phyloP scores from a whole-genome alignment of 495 filamentous ascomycete genomes.

The Aspergillus biplanus region DNA sequence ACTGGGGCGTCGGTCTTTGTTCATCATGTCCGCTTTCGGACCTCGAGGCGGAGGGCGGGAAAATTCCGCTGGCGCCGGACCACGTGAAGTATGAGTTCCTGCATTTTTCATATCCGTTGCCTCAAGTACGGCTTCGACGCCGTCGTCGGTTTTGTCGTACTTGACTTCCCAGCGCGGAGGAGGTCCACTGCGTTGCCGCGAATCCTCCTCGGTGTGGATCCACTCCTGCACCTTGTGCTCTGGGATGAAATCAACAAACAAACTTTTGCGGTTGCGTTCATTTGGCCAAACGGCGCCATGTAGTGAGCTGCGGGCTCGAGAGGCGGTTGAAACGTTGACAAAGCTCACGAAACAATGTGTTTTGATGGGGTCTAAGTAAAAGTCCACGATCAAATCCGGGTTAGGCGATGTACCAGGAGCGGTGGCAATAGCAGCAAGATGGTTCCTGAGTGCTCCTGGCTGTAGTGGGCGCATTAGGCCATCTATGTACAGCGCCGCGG shows the following conservation, averaged over 20 bases:
- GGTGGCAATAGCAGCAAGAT: constrained; percentile 70
- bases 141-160: constrained; percentile 64
- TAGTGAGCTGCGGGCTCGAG: constrained; percentile 74
- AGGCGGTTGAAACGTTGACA: constrained; percentile 66
- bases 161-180: constrained; percentile 69
- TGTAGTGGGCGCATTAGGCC: constrained; percentile 89
- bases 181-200: constrained; percentile 48
- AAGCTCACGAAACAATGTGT: constrained; percentile 87
- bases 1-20: constrained; percentile 30
- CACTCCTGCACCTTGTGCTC: constrained; percentile 72
- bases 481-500: constrained; percentile 85
- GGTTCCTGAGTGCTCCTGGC: constrained; percentile 59
- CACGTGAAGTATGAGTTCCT: constrained; percentile 28
- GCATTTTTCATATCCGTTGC: constrained; percentile 45
- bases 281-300: constrained; percentile 85
- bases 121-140: constrained; percentile 57
- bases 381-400: constrained; percentile 59
- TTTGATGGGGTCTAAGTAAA: constrained; percentile 82
- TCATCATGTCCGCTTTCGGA: constrained; percentile 36
- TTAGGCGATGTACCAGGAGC: constrained; percentile 54
- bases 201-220: constrained; percentile 68
- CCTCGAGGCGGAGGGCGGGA: constrained; percentile 40
- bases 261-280: constrained; percentile 78
- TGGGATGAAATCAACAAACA: constrained; percentile 92
- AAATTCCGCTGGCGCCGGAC: constrained; percentile 31